A percentile compares a stretch with the other conserved stretches of the same genome.
These are phyloP conservation scores for Leccinum broughii DNA, from an alignment of 768 basidiomycete species.

Conservation along the genomic window DNA sequence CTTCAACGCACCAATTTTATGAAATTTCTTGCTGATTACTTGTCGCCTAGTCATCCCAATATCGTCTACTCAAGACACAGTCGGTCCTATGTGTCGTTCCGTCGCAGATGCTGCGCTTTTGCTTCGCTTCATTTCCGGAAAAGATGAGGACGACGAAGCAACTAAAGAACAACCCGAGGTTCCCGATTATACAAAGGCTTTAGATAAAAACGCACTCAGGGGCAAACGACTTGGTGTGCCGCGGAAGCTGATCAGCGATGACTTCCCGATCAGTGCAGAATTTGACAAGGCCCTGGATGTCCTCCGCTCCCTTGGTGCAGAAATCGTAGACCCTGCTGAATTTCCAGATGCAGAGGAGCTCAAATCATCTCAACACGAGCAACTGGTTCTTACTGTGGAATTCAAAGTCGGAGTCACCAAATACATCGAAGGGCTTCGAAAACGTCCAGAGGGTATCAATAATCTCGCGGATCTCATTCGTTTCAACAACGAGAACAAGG, in stretches of 20 bases:
- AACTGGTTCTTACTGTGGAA: slow-evolving; percentile 51
- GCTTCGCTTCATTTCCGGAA: slow-evolving; percentile 52
- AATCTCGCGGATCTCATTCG: slow-evolving; percentile 56
- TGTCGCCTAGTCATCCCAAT: slow-evolving; percentile 50
- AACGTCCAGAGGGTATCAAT: slow-evolving; percentile 57
- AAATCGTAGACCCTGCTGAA: slow-evolving; percentile 63
- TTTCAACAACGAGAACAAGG: slow-evolving; percentile 54
- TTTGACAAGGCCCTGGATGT: slow-evolving; percentile 42
- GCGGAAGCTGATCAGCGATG: slow-evolving; percentile 32
- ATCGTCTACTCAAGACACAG: slow-evolving; percentile 57
- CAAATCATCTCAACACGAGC: slow-evolving; percentile 47
- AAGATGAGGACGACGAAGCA: slow-evolving; percentile 51
- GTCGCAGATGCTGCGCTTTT: slow-evolving; percentile 57
- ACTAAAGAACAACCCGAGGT: slow-evolving; percentile 53
- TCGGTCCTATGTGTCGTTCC: slow-evolving; percentile 57
- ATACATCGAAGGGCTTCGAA: slow-evolving; percentile 46
- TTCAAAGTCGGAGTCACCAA: slow-evolving; percentile 61
- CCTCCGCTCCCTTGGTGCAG: slow-evolving; percentile 42
- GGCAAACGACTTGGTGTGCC: slow-evolving; percentile 60
- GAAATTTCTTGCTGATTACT: not conserved
- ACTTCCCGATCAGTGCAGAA: slow-evolving; percentile 30
- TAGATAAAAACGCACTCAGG: slow-evolving; percentile 46
- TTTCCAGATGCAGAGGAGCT: slow-evolving; percentile 55
- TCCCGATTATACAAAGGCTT: slow-evolving; percentile 57
- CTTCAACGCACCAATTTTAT: not conserved